phyloP scores from a whole-genome alignment of 495 filamentous ascomycete genomes.

The Terfezia boudieri region DNA sequence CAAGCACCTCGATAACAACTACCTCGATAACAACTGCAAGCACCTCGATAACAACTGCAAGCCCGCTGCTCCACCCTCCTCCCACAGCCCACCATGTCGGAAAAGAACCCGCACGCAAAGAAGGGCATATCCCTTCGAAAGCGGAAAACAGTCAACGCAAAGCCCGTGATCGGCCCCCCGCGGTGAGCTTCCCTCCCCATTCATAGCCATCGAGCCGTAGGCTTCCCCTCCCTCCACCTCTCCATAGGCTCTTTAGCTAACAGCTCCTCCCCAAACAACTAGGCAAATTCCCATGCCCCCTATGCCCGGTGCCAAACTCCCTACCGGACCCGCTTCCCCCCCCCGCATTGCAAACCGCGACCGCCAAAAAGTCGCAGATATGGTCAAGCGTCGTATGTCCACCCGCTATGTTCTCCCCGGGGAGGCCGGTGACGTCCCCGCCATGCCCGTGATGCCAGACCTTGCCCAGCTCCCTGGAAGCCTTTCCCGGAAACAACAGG shows the following conservation, averaged over 20 bases:
- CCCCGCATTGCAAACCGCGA: constrained; percentile 16
- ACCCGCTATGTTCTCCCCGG: constrained; percentile 45
- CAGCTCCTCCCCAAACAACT: background rate
- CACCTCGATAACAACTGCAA: too few species aligned
- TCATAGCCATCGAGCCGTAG: background rate
- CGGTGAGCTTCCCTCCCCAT: constrained; percentile 4
- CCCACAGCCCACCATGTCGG: background rate
- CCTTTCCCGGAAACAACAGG: background rate
- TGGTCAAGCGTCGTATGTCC: constrained; percentile 87
- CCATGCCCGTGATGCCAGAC: constrained; percentile 13
- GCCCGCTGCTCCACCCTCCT: too few species aligned
- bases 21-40: too few species aligned
- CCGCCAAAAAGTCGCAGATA: constrained; percentile 32
- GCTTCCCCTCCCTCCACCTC: background rate
- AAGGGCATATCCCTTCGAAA: constrained; percentile 55
- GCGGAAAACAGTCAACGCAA: constrained; percentile 31
- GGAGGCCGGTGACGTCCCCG: constrained; percentile 8
- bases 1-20: too few species aligned
- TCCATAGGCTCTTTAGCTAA: background rate
- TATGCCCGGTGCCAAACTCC: constrained; percentile 17
- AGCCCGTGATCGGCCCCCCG: constrained; percentile 17
- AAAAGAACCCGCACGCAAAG: background rate
- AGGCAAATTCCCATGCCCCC: constrained; percentile 19
- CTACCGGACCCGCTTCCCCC: background rate
- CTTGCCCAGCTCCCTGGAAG: constrained; percentile 8